A percentile compares a stretch with the other conserved stretches of the same genome.
phyloP scores from a whole-genome alignment of 1,284 basidiomycete species.

The Gomphus sp. region DNA sequence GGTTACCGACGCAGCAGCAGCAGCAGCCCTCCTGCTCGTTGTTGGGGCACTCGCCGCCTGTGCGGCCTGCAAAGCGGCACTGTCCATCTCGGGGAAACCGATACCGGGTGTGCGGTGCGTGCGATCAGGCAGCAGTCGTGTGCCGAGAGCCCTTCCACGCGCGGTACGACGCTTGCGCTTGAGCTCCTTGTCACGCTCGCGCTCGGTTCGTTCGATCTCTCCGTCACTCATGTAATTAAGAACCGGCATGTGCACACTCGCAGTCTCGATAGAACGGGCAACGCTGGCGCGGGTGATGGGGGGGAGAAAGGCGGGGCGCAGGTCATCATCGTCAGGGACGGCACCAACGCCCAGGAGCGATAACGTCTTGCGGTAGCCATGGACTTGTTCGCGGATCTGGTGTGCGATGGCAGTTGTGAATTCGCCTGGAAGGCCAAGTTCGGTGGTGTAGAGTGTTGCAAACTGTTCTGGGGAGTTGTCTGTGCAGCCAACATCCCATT shows the following conservation, averaged over 20 bases:
- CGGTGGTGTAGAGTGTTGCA: constrained; percentile 79
- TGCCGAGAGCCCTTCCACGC: constrained; percentile 72
- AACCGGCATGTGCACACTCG: constrained; percentile 76
- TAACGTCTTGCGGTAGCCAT: constrained; percentile 86
- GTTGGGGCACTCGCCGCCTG: constrained; percentile 53
- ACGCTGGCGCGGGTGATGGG: constrained; percentile 51
- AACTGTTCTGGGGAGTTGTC: constrained; percentile 86
- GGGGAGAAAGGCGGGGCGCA: constrained; percentile 84
- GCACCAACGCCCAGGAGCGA: constrained; percentile 85
- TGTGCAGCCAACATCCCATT: constrained; percentile 89
- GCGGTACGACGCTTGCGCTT: constrained; percentile 80
- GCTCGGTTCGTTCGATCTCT: constrained; percentile 84
- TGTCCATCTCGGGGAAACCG: constrained; percentile 71
- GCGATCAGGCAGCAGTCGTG: constrained; percentile 71
- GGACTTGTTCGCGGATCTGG: constrained; percentile 92
- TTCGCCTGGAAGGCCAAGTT: constrained; percentile 87
- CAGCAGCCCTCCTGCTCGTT: constrained; percentile 66
- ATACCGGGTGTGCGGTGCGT: constrained; percentile 86
- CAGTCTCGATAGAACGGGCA: constrained; percentile 66
- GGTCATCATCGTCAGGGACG: constrained; percentile 82
- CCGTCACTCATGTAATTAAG: constrained; percentile 85
- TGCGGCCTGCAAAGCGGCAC: constrained; percentile 51
- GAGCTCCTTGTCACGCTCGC: constrained; percentile 89
- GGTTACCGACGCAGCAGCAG: constrained; percentile 70
- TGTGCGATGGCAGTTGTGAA: constrained; percentile 94